Percentiles rank a stretch among this genome's conserved stretches.
These are phyloP conservation scores for Cadophora luteo-olivacea DNA, from an alignment of 2,329 filamentous ascomycete genomes.

Conservation along the genomic window DNA sequence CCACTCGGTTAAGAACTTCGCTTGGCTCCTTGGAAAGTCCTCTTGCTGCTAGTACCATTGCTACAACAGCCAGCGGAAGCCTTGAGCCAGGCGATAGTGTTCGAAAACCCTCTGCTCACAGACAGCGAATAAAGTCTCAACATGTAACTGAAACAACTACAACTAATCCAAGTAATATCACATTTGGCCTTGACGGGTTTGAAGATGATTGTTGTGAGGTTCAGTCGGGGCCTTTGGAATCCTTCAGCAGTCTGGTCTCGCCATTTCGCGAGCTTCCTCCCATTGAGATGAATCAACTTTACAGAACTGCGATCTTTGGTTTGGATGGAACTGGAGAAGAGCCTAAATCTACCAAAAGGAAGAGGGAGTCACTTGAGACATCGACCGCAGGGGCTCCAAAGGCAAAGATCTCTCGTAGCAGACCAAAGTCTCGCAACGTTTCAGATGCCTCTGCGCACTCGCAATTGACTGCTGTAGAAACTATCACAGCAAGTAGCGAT, in stretches of 20 bases:
- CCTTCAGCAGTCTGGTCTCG: not conserved
- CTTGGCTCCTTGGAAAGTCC: not conserved
- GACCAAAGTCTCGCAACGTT: not conserved
- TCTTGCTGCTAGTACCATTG: not conserved
- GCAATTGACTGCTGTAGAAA: not conserved
- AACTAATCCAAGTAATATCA: not conserved
- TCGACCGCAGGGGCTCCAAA: not conserved
- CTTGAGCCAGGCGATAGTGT: slow-evolving; percentile 1
- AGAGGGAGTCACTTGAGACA: not conserved
- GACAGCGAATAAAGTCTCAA: slow-evolving; percentile 15
- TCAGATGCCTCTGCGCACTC: not conserved
- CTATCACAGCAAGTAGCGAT: not conserved
- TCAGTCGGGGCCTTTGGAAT: not conserved
- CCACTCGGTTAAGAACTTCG: slow-evolving; percentile 14
- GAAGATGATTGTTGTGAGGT: not conserved
- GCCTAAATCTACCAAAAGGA: slow-evolving; percentile 7
- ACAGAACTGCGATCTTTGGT: not conserved
- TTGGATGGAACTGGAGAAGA: slow-evolving; percentile 16
- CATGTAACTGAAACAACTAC: not conserved
- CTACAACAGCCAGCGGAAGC: not conserved
- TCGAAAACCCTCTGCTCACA: slow-evolving; percentile 1
- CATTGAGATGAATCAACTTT: not conserved
- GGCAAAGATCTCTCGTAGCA: not conserved
- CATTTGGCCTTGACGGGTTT: slow-evolving; percentile 9
- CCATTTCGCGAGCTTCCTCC: not conserved